A percentile compares a stretch with the other conserved stretches of the same genome.
phyloP scores from a whole-genome alignment of 2,329 filamentous ascomycete genomes.

The Trichoderma endophyticum region DNA sequence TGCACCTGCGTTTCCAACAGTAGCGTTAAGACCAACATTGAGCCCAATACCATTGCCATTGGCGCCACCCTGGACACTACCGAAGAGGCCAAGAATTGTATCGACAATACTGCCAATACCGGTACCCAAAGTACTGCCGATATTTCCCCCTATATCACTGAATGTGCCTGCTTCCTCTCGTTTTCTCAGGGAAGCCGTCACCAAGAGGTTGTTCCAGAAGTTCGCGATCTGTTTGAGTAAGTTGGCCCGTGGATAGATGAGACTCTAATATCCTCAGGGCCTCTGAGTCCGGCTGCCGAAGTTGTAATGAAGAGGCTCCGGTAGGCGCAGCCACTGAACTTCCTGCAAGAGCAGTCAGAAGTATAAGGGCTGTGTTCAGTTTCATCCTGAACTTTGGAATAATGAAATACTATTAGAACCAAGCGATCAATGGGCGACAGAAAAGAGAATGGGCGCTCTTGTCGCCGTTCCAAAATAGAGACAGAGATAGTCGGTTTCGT shows the following conservation, averaged over 20 bases:
- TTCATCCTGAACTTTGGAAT: background rate
- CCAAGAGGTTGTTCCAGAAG: background rate
- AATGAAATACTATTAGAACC: background rate
- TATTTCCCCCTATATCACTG: background rate
- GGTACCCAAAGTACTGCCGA: background rate
- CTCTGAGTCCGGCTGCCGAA: background rate
- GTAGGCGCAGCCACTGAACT: background rate
- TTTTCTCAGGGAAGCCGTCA: background rate
- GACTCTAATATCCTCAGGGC: background rate
- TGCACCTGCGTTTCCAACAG: background rate
- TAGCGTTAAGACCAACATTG: background rate
- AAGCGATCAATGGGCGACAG: background rate
- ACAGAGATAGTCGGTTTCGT: background rate
- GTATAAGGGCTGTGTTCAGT: background rate
- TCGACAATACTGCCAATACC: background rate
- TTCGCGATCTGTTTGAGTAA: background rate
- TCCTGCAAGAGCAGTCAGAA: conserved; percentile 1
- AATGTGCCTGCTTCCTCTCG: background rate
- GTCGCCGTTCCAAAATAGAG: background rate
- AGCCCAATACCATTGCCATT: background rate
- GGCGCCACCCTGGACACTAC: background rate
- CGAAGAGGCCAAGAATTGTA: background rate
- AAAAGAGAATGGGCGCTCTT: background rate
- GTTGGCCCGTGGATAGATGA: background rate
- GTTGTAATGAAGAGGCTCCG: background rate